Percentiles rank a stretch among this genome's conserved stretches.
phyloP scores from a whole-genome alignment of 805 yeast genomes.

The Brettanomyces bruxellensis region DNA sequence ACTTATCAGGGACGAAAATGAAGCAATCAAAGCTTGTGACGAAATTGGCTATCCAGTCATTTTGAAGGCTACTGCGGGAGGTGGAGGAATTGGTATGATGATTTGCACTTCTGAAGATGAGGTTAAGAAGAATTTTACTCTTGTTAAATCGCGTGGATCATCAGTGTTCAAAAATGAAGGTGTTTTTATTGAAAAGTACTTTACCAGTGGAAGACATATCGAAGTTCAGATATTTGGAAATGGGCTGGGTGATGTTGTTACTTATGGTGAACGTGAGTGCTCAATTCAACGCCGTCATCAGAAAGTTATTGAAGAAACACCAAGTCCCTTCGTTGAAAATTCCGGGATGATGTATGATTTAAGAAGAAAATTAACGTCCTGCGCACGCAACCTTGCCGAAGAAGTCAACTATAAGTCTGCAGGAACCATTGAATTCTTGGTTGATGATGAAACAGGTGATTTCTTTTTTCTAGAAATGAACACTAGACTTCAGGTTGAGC shows the following conservation, averaged over 20 bases:
- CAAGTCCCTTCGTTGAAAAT: conserved; percentile 17
- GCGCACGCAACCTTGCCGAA: conserved; percentile 16
- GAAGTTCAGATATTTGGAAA: conserved; percentile 23
- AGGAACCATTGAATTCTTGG: conserved; percentile 23
- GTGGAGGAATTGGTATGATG: conserved; percentile 24
- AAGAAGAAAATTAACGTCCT: conserved; percentile 11
- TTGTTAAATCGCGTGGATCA: conserved; percentile 19
- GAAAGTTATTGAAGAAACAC: conserved; percentile 23
- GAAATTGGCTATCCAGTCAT: conserved; percentile 21
- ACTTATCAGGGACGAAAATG: conserved; percentile 7
- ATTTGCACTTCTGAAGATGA: conserved; percentile 12
- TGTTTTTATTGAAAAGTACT: conserved; percentile 20
- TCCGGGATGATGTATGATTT: conserved; percentile 1
- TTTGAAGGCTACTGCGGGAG: conserved; percentile 23
- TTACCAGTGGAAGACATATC: conserved; percentile 20
- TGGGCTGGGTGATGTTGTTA: conserved; percentile 19
- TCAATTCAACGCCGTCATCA: conserved; percentile 25
- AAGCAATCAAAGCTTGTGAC: conserved; percentile 9
- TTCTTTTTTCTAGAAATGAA: conserved; percentile 23
- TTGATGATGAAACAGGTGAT: conserved; percentile 17
- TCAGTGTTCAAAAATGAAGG: conserved; percentile 16
- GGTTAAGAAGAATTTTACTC: conserved; percentile 8
- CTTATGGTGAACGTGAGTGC: conserved; percentile 23
- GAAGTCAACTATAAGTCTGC: conserved; percentile 20
- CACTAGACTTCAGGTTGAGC: conserved; percentile 23